Evolutionary conservation across 1,284 basidiomycete species (phyloP).

Genomic region (Marasmius sp.): DNA sequence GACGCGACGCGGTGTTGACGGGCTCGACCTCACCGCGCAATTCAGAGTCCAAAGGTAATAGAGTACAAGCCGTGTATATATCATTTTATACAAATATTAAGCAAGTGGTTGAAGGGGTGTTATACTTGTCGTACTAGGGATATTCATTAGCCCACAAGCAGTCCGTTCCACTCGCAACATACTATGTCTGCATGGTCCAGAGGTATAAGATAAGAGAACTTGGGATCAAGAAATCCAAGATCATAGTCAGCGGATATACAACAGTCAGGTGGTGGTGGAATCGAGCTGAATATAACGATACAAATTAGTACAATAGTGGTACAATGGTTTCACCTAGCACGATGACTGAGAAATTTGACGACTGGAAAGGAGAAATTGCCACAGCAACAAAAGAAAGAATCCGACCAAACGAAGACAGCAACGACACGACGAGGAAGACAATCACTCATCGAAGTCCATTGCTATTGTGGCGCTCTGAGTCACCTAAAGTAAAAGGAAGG

Average conservation of each 20-base stretch:
- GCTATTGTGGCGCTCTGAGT: constrained; percentile 35
- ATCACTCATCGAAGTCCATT: constrained; percentile 26
- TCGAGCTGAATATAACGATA: not conserved
- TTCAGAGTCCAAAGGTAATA: not conserved
- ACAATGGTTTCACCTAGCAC: not conserved
- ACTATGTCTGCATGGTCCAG: not conserved
- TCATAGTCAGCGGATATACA: not conserved
- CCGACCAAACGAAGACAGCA: not conserved
- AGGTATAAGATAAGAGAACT: not conserved
- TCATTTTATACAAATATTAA: not conserved
- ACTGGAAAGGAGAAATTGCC: not conserved
- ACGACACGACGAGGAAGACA: not conserved
- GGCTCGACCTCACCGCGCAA: not conserved
- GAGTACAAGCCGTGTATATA: not conserved
- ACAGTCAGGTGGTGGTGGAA: not conserved
- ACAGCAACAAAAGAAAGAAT: not conserved
- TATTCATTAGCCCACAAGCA: not conserved
- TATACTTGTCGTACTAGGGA: not conserved
- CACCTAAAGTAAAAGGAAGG: constrained; percentile 61
- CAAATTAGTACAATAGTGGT: not conserved
- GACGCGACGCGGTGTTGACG: not conserved
- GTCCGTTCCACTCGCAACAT: not conserved
- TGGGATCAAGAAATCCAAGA: not conserved
- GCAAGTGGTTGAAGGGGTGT: not conserved
- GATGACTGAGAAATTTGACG: not conserved